Evolutionary conservation across 352 stramenopile species (phyloP).

Genomic region (Pythium diclinum): DNA sequence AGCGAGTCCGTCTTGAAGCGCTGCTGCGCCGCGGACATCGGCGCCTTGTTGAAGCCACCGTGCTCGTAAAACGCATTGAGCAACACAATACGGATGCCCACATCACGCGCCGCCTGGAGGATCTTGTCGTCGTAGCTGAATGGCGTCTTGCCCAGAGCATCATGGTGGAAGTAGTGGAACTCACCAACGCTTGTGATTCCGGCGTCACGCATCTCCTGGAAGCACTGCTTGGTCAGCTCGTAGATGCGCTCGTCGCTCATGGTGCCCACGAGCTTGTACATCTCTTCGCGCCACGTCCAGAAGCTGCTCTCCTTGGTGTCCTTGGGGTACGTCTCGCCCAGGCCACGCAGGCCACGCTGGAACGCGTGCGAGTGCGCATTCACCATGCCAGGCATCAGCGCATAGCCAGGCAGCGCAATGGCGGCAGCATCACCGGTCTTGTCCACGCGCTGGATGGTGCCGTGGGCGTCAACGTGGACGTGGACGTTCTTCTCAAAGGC

Average conservation of each 20-base stretch:
- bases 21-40: constrained; percentile 61
- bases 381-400: constrained; percentile 67
- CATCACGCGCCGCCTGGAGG: constrained; percentile 52
- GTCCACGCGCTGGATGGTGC: constrained; percentile 40
- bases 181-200: constrained; percentile 77
- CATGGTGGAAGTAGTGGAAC: constrained; percentile 84
- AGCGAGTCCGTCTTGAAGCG: constrained; percentile 69
- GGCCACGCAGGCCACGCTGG: constrained; percentile 61
- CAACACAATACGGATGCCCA: constrained; percentile 69
- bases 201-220: constrained; percentile 72
- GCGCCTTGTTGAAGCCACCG: constrained; percentile 54
- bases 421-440: not conserved
- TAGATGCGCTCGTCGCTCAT: constrained; percentile 69
- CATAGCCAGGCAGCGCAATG: constrained; percentile 41
- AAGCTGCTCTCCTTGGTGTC: constrained; percentile 49
- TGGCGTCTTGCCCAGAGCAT: constrained; percentile 34
- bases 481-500: constrained; percentile 50
- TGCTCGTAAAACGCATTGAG: constrained; percentile 78
- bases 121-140: constrained; percentile 76
- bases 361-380: constrained; percentile 84
- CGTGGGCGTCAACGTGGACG: constrained; percentile 49
- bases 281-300: constrained; percentile 82
- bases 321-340: constrained; percentile 76
- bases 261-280: constrained; percentile 72
- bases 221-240: constrained; percentile 68